Evolutionary conservation across 2,329 filamentous ascomycete genomes (phyloP).

Genomic region (Kalaharituber pfeilii): DNA sequence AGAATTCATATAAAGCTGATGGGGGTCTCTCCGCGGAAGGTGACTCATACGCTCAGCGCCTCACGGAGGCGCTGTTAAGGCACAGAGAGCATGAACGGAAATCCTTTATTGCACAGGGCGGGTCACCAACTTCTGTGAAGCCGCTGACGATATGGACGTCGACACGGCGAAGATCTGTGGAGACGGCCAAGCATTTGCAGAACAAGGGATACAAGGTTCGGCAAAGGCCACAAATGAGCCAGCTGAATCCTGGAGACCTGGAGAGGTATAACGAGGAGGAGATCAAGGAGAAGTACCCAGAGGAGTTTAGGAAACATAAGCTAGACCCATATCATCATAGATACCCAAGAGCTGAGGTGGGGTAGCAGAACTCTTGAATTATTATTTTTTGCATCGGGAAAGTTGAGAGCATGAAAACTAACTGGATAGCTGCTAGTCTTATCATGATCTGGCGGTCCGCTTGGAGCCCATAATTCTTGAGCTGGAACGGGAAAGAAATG

Average conservation of each 20-base stretch:
- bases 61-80: constrained; percentile 65
- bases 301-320: constrained; percentile 85
- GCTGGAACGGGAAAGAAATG: constrained; percentile 88
- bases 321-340: constrained; percentile 91
- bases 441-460: constrained; percentile 94
- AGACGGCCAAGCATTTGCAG: constrained; percentile 71
- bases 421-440: constrained; percentile 44
- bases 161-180: constrained; percentile 71
- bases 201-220: constrained; percentile 67
- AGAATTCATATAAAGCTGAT: constrained; percentile 84
- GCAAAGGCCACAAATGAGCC: constrained; percentile 89
- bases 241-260: constrained; percentile 89
- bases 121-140: constrained; percentile 49
- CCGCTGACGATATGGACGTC: constrained; percentile 89
- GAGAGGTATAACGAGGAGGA: constrained; percentile 76
- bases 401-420: constrained; percentile 4
- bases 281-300: constrained; percentile 67
- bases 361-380: no score
- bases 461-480: constrained; percentile 96
- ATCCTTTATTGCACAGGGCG: constrained; percentile 49
- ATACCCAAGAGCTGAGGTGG: constrained; percentile 81
- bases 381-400: neutral
- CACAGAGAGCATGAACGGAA: constrained; percentile 70
- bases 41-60: constrained; percentile 60
- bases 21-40: constrained; percentile 68